phyloP scores from a whole-genome alignment of 2,329 filamentous ascomycete genomes.

The Fusarium buxicola region DNA sequence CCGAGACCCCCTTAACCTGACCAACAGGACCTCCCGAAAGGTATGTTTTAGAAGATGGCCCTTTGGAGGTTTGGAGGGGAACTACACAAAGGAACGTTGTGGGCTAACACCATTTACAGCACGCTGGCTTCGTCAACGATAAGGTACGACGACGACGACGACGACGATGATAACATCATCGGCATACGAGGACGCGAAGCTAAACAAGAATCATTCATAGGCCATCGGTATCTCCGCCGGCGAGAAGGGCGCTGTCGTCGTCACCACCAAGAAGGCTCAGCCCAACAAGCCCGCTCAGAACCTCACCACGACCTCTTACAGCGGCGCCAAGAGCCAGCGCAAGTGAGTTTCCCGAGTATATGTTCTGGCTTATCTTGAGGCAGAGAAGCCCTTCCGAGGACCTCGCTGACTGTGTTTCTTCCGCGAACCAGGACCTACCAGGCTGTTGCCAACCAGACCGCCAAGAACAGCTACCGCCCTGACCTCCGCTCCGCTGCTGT shows the following conservation, averaged over 20 bases:
- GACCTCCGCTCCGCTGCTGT: slow-evolving; percentile 84
- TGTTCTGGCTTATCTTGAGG: neutral
- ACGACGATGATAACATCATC: slow-evolving; percentile 24
- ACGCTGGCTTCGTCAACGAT: slow-evolving; percentile 92
- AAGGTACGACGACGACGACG: slow-evolving; percentile 71
- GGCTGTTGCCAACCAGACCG: slow-evolving; percentile 82
- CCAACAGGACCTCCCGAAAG: slow-evolving; percentile 92
- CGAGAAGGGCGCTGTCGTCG: slow-evolving; percentile 82
- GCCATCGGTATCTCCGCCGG: slow-evolving; percentile 82
- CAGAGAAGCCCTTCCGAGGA: neutral
- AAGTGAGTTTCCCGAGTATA: slow-evolving; percentile 61
- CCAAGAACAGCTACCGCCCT: slow-evolving; percentile 86
- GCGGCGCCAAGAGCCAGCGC: slow-evolving; percentile 78
- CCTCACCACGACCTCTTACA: slow-evolving; percentile 74
- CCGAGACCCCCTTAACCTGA: slow-evolving; percentile 92
- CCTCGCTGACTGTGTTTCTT: slow-evolving; percentile 36
- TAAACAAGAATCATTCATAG: slow-evolving; percentile 58
- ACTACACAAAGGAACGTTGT: slow-evolving; percentile 6
- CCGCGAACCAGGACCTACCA: slow-evolving; percentile 79
- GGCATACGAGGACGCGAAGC: slow-evolving; percentile 32
- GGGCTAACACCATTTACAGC: slow-evolving; percentile 64
- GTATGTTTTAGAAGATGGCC: slow-evolving; percentile 58
- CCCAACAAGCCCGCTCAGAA: slow-evolving; percentile 78
- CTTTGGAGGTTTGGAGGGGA: slow-evolving; percentile 4
- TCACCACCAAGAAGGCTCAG: slow-evolving; percentile 87